A percentile compares a stretch with the other conserved stretches of the same genome.
Evolutionary conservation across 371 early-diverging fungal genomes (phyloP).

Genomic region (Mortierella sp.): DNA sequence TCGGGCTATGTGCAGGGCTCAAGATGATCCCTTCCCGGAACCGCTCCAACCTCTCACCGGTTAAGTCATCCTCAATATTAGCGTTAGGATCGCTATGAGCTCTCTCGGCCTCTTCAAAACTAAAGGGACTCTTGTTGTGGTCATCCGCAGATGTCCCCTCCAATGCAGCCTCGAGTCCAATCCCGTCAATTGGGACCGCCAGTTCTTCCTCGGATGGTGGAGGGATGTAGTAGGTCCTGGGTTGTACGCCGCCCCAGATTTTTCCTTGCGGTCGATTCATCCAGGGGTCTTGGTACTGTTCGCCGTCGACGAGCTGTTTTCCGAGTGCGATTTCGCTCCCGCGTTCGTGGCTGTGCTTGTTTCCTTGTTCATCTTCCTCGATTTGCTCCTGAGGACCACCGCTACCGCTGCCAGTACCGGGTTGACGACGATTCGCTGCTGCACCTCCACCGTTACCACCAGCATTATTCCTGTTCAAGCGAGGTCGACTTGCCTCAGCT

Average conservation of each 20-base stretch:
- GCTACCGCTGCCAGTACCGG: background rate
- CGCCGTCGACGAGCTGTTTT: conserved; percentile 26
- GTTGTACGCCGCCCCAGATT: conserved; percentile 52
- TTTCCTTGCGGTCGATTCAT: conserved; percentile 39
- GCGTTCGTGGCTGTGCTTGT: conserved; percentile 6
- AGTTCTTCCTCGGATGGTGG: conserved; percentile 20
- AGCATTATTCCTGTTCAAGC: background rate
- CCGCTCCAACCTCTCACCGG: conserved; percentile 29
- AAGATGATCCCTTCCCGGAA: conserved; percentile 48
- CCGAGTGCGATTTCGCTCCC: conserved; percentile 9
- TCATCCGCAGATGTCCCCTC: background rate
- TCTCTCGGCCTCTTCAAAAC: background rate
- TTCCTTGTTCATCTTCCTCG: background rate
- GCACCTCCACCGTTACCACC: background rate
- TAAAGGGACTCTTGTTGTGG: conserved; percentile 3
- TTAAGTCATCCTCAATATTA: conserved; percentile 8
- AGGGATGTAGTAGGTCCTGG: conserved; percentile 34
- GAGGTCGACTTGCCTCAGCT: background rate
- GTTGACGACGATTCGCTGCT: background rate
- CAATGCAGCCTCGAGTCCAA: conserved; percentile 17
- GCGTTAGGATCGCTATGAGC: background rate
- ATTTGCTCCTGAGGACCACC: background rate
- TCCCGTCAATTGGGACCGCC: conserved; percentile 22
- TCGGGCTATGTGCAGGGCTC: background rate
- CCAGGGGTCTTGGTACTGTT: conserved; percentile 31